Evolutionary conservation across 345 rosid species (phyloP), one percentile per base, ranked within the genome.

Genomic region (Eucalyptus brandiana): DNA sequence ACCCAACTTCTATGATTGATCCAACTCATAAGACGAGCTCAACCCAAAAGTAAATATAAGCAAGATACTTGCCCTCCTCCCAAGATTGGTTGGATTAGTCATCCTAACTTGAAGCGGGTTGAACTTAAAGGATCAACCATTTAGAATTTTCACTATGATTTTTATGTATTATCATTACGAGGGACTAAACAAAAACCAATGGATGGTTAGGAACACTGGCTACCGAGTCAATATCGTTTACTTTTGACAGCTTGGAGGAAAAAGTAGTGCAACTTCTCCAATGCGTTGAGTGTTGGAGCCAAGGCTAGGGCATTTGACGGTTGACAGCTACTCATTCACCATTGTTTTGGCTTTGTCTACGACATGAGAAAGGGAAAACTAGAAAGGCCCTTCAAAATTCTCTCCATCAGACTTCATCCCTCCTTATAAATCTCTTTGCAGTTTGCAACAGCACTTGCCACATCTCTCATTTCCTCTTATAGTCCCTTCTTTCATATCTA

Each of bases 11-110:
- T 45, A 2, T 45, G 47, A 45, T 45, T 45, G 11, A 45, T 45
- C 47, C 47, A 45, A 45, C 47, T 0, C 4, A 0, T 45, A 9
- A 2, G 1, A 9, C 10, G 11, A 2, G 11, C 3, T 45, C 3
- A 45, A 45, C 3, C 3, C 11, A 45, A 45, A 45, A 45, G 47
- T 9, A 9, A 45, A 81, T 23, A 81, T 42, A n/a, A 44, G 47
- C 48, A 81, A 30, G 44, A 81, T 21, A 7, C 7, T 44, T 44
- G 44, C 44, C 44, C 44, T 2, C 45, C 45, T 44, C 45, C 44
- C 44, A 44, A 44, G 9, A 44, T 44, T 44, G 45, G 9, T 44
- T 44, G 44, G 45, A 44, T 44, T 44, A 42, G 50, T 9, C 26
- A 81, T 32, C 26, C 6, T 32, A 3, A 23, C 26, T 5, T 44